phyloP scores from a whole-genome alignment of 225 moss, liverwort and hornwort genomes.

The Asterella californica region DNA sequence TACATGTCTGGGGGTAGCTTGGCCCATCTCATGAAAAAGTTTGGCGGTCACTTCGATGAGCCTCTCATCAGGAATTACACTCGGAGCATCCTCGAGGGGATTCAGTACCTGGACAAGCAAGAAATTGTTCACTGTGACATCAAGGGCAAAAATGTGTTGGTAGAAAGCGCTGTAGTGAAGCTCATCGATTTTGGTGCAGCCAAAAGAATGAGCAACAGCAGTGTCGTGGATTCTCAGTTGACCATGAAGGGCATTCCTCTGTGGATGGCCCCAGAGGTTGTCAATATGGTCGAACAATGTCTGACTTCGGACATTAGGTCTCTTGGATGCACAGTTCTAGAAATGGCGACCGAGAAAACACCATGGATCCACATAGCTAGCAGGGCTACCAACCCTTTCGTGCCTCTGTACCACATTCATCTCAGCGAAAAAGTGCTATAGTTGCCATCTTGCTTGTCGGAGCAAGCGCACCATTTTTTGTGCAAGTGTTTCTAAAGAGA shows the following conservation, averaged over 20 bases:
- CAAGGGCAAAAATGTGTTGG: conserved; percentile 89
- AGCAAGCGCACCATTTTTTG: conserved; percentile 74
- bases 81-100: conserved; percentile 73
- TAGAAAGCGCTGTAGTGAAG: conserved; percentile 82
- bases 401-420: conserved; percentile 84
- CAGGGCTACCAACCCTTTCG: conserved; percentile 51
- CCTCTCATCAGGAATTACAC: conserved; percentile 71
- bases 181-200: conserved; percentile 91
- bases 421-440: conserved; percentile 65
- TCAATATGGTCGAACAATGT: conserved; percentile 70
- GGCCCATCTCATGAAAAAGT: conserved; percentile 89
- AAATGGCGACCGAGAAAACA: conserved; percentile 83
- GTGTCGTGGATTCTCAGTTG: conserved; percentile 36
- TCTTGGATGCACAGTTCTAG: conserved; percentile 87
- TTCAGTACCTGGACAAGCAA: conserved; percentile 58
- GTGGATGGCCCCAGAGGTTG: conserved; percentile 97
- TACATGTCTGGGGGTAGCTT: conserved; percentile 93
- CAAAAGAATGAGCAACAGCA: conserved; percentile 45
- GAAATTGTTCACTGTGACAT: conserved; percentile 96
- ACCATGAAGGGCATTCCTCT: conserved; percentile 78
- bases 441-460: conserved; percentile 61
- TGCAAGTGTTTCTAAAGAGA: conserved; percentile 79
- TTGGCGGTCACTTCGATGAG: conserved; percentile 71
- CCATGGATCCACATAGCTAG: conserved; percentile 80
- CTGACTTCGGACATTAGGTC: conserved; percentile 87